Evolutionary conservation across 345 rosid genomes (phyloP).

Genomic region (Eucalyptus leucophloia): DNA sequence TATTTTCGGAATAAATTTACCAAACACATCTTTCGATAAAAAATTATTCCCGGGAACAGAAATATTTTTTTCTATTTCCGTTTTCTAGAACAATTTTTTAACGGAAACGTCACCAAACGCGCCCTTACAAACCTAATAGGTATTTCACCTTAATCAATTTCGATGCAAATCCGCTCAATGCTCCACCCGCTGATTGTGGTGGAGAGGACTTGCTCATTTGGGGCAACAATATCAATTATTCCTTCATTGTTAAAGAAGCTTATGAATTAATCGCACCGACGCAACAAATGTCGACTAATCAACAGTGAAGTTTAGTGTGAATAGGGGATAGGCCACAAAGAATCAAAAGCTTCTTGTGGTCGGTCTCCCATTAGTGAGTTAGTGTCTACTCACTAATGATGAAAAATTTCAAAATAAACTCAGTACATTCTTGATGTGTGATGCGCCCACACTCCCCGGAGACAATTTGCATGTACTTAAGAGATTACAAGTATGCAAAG

Average conservation of each 20-base stretch:
- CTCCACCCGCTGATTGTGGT: neutral
- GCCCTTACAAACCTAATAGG: neutral
- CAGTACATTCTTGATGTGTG: neutral
- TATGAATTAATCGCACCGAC: neutral
- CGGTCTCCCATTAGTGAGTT: neutral
- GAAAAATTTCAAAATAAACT: neutral
- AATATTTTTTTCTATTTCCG: too few species aligned
- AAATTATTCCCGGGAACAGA: too few species aligned
- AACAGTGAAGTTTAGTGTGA: neutral
- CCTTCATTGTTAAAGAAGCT: neutral
- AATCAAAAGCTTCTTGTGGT: neutral
- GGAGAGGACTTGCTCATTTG: neutral
- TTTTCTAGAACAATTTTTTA: too few species aligned
- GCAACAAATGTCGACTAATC: neutral
- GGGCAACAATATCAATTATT: neutral
- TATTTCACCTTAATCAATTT: neutral
- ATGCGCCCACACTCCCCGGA: rapidly evolving
- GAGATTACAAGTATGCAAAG: neutral
- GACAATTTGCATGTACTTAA: neutral
- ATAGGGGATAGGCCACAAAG: neutral
- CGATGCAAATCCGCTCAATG: neutral
- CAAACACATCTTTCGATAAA: too few species aligned
- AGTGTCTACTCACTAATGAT: neutral
- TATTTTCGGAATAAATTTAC: too few species aligned
- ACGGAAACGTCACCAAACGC: too few species aligned